These are phyloP conservation scores for Primulina tabacum DNA, from an alignment of 257 asterid genomes.

Conservation along the genomic window DNA sequence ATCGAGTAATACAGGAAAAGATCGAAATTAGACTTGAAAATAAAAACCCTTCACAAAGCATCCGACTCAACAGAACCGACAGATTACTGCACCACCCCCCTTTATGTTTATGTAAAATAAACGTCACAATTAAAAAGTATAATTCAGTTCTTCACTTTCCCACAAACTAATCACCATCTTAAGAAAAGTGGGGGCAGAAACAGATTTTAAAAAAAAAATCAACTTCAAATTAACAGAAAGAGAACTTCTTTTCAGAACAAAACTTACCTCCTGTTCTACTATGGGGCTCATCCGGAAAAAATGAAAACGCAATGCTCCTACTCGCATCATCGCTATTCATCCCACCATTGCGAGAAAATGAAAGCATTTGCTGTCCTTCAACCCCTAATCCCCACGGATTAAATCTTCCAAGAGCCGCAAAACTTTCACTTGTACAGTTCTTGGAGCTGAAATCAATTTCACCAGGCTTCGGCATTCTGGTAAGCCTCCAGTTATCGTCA, in stretches of 20 bases:
- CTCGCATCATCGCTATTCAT: neutral
- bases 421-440: conserved; percentile 22
- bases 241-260: neutral
- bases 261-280: conserved; percentile 32
- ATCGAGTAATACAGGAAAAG: conserved; percentile 4
- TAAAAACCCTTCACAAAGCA: conserved; percentile 3
- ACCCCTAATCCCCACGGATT: conserved; percentile 34
- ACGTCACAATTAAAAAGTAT: neutral
- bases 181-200: neutral
- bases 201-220: neutral
- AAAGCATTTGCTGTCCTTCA: conserved; percentile 49
- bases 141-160: neutral
- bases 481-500: conserved; percentile 33
- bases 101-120: neutral
- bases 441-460: conserved; percentile 32
- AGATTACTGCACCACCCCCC: neutral
- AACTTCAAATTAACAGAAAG: neutral
- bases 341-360: conserved; percentile 30
- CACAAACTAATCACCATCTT: conserved; percentile 6
- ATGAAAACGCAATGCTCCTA: conserved; percentile 42
- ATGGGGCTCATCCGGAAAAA: conserved; percentile 30
- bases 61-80: conserved; percentile 16
- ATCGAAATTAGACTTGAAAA: neutral
- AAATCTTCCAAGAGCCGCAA: conserved; percentile 40
- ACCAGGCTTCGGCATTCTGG: conserved; percentile 34